phyloP scores from a whole-genome alignment of 208 protist genomes.

The Acanthamoeba rhysodes region DNA sequence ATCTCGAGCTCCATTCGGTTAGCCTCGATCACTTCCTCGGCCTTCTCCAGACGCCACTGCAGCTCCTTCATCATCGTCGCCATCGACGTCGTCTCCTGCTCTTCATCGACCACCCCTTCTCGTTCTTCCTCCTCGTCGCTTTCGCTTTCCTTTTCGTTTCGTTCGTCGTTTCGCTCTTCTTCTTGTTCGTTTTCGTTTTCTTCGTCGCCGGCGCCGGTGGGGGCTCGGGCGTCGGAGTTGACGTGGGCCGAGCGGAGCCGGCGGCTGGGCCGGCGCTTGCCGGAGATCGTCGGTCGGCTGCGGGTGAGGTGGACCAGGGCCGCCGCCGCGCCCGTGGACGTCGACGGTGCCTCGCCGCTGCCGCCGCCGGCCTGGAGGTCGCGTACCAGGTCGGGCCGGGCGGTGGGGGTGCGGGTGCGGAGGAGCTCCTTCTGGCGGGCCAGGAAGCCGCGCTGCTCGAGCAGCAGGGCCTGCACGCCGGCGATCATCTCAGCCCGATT shows the following conservation, averaged over 20 bases:
- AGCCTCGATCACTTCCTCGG: constrained; percentile 30
- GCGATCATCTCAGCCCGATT: not conserved
- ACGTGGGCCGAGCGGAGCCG: not conserved
- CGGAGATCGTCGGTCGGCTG: not conserved
- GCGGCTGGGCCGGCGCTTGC: constrained; percentile 8
- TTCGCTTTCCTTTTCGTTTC: not conserved
- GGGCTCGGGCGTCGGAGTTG: not conserved
- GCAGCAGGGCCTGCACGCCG: not conserved
- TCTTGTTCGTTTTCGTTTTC: not conserved
- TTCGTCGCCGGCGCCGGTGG: too few relatives aligned
- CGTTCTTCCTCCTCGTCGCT: not conserved
- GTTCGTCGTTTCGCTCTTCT: too few relatives aligned
- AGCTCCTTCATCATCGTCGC: not conserved
- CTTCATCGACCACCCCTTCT: not conserved
- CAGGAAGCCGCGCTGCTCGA: constrained; percentile 6
- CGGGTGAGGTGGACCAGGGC: constrained; percentile 8
- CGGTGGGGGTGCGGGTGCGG: not conserved
- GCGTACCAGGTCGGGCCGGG: not conserved
- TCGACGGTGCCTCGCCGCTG: not conserved
- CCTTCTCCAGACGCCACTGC: not conserved
- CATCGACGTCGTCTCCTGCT: not conserved
- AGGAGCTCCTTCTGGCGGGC: constrained; percentile 1
- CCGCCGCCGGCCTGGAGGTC: not conserved
- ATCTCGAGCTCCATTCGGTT: constrained; percentile 52
- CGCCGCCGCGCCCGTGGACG: not conserved